Conservation (phyloP, 345 rosid species). For the Iberis pinnata region DNA sequence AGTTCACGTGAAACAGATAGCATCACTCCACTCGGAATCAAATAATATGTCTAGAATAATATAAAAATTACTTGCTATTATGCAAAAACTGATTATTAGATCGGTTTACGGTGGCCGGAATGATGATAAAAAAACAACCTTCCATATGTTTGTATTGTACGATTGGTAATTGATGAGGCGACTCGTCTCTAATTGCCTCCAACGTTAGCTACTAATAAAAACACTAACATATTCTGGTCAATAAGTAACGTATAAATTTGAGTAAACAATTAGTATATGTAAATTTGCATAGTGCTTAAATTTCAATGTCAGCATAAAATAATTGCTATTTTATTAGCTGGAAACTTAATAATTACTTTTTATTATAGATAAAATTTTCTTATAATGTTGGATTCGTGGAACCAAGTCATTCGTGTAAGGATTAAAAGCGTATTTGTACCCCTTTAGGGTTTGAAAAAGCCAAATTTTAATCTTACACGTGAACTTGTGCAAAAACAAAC, state of each 20-base stretch:
- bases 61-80: too few relatives aligned
- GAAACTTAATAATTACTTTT: too few relatives aligned
- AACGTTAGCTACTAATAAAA: neutral
- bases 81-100: too few relatives aligned
- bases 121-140: too few relatives aligned
- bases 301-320: conserved; percentile 8
- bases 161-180: too few relatives aligned
- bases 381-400: conserved; percentile 21
- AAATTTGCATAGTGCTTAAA: neutral
- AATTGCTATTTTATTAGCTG: conserved; percentile 4
- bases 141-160: too few relatives aligned
- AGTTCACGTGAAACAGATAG: too few relatives aligned
- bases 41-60: too few relatives aligned
- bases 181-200: too few relatives aligned
- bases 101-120: too few relatives aligned
- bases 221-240: neutral
- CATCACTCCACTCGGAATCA: too few relatives aligned
- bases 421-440: neutral
- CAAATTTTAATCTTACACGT: conserved; percentile 20
- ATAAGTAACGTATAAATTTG: neutral
- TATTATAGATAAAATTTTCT: neutral
- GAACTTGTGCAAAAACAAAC: conserved; percentile 9
- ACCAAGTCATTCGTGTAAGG: conserved; percentile 27
- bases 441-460: conserved; percentile 22
- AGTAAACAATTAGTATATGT: neutral